These are phyloP conservation scores for Silene coronaria DNA, from an alignment of 179 eudicot species.

Conservation along the genomic window DNA sequence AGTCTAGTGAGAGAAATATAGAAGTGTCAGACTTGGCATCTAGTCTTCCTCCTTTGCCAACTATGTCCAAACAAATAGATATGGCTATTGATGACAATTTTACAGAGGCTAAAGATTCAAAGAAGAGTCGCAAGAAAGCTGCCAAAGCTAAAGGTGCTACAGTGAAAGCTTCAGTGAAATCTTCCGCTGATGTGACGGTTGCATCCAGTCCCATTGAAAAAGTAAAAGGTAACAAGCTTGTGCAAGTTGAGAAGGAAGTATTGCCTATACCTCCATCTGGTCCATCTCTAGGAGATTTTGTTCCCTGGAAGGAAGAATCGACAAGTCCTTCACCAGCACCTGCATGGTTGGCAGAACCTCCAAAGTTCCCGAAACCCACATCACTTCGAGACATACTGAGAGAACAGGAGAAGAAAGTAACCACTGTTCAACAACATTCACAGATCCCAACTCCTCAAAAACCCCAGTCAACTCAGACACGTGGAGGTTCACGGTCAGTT, in stretches of 20 bases:
- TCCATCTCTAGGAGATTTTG: constrained; percentile 92
- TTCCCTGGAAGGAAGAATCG: constrained; percentile 82
- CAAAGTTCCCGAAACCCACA: constrained; percentile 51
- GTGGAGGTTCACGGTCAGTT: constrained; percentile 49
- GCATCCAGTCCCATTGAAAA: constrained; percentile 61
- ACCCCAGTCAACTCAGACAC: constrained; percentile 42
- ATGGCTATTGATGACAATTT: constrained; percentile 50
- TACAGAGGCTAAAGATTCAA: constrained; percentile 88
- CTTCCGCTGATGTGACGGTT: constrained; percentile 38
- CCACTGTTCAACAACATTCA: constrained; percentile 33
- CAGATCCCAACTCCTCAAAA: constrained; percentile 52
- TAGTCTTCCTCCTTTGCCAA: constrained; percentile 34
- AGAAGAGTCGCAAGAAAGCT: constrained; percentile 85
- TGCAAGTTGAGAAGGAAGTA: constrained; percentile 60
- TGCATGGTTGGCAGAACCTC: constrained; percentile 87
- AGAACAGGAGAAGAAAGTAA: constrained; percentile 63
- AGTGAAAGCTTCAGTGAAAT: constrained; percentile 37
- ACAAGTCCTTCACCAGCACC: constrained; percentile 59
- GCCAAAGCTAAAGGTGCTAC: constrained; percentile 72
- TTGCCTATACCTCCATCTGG: constrained; percentile 74
- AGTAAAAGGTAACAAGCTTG: constrained; percentile 46
- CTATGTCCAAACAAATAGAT: constrained; percentile 31
- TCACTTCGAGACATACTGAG: constrained; percentile 82
- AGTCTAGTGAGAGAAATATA: constrained; percentile 40
- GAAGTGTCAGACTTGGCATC: constrained; percentile 30